Base-by-base conservation (phyloP, 495 filamentous ascomycete species). In the Annulohypoxylon nitens region DNA sequence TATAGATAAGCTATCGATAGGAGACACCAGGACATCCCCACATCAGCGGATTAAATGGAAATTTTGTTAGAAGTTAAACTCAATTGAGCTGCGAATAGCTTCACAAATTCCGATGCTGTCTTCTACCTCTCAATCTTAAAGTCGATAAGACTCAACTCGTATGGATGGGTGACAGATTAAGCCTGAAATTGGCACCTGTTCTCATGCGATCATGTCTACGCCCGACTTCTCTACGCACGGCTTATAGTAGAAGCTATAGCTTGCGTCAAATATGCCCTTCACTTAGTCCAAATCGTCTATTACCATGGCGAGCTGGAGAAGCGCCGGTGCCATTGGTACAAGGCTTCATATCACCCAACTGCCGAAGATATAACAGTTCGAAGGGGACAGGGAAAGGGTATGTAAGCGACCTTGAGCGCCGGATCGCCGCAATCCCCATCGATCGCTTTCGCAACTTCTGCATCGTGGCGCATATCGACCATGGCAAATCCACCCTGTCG, bases 391-490 rank as follows among this genome's bases (percentile, higher is more conserved):
- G 9, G 39, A 43, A 43, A 1, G 63, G 33, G 18, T 47, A 11
- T n/a, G 43, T 64, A 0, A 50, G 61, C 39, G 90, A 91, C 34
- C 86, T 97, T 16, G 96, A 98, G 79, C 82, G 83, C 45, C 87
- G 96, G 73, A 98, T 99, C 61, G 85, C 92, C 9, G 90, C 87
- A 0, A 97, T 99, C 68, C 96, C 96, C 4, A 88, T 98, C 70
- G 92, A 94, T 33, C 91, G 95, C 16, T 99, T 93, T 80, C 91
- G 96, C 41, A 99, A 99, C 79, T 94, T 99, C 78, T 99, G 96
- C 78, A 98, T 99, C 76, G 96, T 99, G 61, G 96, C 96, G 4
- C 96, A 99, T 80, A 97, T 99, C 81, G 96, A 99, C 81, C 96
- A 99, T 90, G 96, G 96, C 78, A 99, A 99, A 80, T 93, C 90